Conservation (phyloP, 345 rosid genomes). For the Schrenkiella parvula region DNA sequence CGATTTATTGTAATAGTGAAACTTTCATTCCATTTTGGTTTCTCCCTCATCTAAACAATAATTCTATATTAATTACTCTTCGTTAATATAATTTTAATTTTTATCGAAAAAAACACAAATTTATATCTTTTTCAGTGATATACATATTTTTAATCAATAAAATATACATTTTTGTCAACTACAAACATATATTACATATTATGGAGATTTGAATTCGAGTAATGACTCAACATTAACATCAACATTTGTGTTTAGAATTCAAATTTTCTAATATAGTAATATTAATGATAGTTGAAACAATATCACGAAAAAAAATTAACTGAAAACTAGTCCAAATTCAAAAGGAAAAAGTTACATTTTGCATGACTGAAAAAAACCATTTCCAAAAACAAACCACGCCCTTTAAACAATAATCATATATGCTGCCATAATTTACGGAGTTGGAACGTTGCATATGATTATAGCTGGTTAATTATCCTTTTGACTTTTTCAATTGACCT, state of each 20-base stretch:
- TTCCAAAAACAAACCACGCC: slow-evolving; percentile 2
- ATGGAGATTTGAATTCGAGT: neutral
- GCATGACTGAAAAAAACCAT: too few relatives aligned
- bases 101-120: too few relatives aligned
- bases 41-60: too few relatives aligned
- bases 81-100: too few relatives aligned
- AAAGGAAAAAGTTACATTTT: neutral
- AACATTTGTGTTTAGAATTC: neutral
- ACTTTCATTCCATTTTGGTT: too few relatives aligned
- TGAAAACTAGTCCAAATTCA: neutral
- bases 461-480: neutral
- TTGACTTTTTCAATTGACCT: neutral
- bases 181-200: too few relatives aligned
- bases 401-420: slow-evolving; percentile 9
- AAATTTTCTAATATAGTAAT: neutral
- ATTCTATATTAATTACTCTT: too few relatives aligned
- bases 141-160: too few relatives aligned
- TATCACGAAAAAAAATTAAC: neutral
- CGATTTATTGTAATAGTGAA: too few relatives aligned
- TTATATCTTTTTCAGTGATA: too few relatives aligned
- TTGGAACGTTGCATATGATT: slow-evolving; percentile 3
- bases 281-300: neutral
- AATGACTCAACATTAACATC: neutral
- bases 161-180: neutral
- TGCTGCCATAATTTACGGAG: slow-evolving; percentile 23